These are phyloP conservation scores for Rhodomyrtus psidioides DNA, from an alignment of 441 rosid genomes.

Conservation along the genomic window DNA sequence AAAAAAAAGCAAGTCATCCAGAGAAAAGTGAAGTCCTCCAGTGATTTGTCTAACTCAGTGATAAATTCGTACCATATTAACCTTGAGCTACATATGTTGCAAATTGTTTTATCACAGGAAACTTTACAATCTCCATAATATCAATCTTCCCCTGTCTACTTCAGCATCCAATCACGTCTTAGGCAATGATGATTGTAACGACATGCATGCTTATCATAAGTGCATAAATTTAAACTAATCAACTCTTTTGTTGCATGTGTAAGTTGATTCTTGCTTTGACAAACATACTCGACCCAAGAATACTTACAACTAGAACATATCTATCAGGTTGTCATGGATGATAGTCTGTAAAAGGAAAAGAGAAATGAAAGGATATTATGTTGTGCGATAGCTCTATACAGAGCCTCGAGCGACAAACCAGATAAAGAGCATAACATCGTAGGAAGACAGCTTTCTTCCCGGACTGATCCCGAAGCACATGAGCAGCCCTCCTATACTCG, in stretches of 20 bases:
- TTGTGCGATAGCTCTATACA: background rate
- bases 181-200: background rate
- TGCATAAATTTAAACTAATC: background rate
- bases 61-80: background rate
- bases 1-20: background rate
- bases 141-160: background rate
- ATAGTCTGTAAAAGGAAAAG: background rate
- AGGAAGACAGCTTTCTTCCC: slow-evolving; percentile 75
- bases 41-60: background rate
- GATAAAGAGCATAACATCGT: slow-evolving; percentile 80
- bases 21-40: background rate
- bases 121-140: background rate
- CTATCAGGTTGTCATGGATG: background rate
- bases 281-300: background rate
- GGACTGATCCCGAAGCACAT: slow-evolving; percentile 68
- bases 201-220: background rate
- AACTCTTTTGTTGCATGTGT: background rate
- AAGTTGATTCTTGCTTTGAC: background rate
- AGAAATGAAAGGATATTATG: background rate
- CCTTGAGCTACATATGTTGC: background rate
- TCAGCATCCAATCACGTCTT: background rate
- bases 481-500: slow-evolving; percentile 79
- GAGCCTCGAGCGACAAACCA: slow-evolving; percentile 34
- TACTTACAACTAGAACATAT: background rate
- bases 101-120: background rate